These are phyloP conservation scores for Cardamine chenopodiifolia DNA, from an alignment of 345 rosid genomes.

Conservation along the genomic window DNA sequence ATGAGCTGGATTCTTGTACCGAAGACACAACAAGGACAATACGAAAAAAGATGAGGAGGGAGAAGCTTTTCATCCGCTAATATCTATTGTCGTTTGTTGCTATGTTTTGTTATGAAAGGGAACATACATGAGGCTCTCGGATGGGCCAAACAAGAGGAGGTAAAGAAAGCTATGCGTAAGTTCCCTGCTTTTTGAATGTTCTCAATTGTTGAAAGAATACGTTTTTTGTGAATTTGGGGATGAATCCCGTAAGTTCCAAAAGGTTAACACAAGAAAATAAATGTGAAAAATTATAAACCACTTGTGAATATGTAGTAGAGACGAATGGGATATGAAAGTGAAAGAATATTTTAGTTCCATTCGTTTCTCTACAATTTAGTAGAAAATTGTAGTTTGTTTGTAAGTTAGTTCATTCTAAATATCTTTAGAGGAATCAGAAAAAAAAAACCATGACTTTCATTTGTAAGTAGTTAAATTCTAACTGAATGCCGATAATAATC, in stretches of 20 bases:
- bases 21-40: slow-evolving; percentile 20
- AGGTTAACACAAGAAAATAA: neutral
- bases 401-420: neutral
- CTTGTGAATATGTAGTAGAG: neutral
- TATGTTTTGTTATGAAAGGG: slow-evolving; percentile 18
- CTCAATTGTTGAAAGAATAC: neutral
- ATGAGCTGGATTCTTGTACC: slow-evolving; percentile 22
- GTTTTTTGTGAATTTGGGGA: neutral
- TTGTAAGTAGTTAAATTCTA: neutral
- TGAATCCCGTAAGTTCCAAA: neutral
- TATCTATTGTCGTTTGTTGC: slow-evolving; percentile 23
- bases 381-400: neutral
- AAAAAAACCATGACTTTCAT: neutral
- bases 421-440: neutral
- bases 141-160: slow-evolving; percentile 1
- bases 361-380: neutral
- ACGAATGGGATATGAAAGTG: neutral
- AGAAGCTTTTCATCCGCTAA: neutral
- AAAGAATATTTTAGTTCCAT: neutral
- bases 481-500: neutral
- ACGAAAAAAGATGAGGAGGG: slow-evolving; percentile 6
- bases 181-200: neutral
- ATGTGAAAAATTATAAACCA: neutral
- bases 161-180: neutral
- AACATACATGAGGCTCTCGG: neutral